Evolutionary conservation across 805 yeast species (phyloP).

Genomic region (Starmerella sirachaensis): DNA sequence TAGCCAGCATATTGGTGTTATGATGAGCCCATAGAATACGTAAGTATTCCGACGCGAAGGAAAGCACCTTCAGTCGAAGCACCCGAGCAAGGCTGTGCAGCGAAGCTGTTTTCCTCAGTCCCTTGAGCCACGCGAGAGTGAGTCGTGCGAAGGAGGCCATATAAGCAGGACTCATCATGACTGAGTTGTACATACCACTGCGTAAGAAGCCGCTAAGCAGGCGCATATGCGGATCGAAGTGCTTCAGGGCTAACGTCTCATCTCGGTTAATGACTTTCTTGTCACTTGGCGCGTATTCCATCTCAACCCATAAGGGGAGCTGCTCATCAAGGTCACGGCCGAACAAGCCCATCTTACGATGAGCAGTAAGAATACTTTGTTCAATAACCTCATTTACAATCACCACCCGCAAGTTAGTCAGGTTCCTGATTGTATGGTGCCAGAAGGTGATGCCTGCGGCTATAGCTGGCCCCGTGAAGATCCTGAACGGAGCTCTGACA

Average conservation of each 20-base stretch:
- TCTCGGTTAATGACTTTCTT: constrained; percentile 43
- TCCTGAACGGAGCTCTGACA: constrained; percentile 49
- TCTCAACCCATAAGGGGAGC: constrained; percentile 51
- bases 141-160: constrained; percentile 57
- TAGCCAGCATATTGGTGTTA: constrained; percentile 2
- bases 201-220: constrained; percentile 55
- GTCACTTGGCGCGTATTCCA: constrained; percentile 87
- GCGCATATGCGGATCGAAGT: constrained; percentile 54
- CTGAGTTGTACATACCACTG: constrained; percentile 46
- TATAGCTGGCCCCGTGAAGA: constrained; percentile 49
- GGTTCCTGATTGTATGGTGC: constrained; percentile 64
- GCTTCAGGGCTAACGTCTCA: constrained; percentile 38
- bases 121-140: constrained; percentile 33
- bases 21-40: constrained; percentile 33
- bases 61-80: constrained; percentile 59
- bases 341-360: constrained; percentile 51
- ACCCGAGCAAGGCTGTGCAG: constrained; percentile 72
- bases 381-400: constrained; percentile 57
- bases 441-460: constrained; percentile 62
- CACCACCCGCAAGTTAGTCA: constrained; percentile 44
- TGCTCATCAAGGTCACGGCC: constrained; percentile 42
- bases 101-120: constrained; percentile 50
- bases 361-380: constrained; percentile 57
- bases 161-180: constrained; percentile 28
- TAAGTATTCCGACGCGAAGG: constrained; percentile 55